Evolutionary conservation across 176 grass and related monocot genomes (phyloP).

Genomic region (Carex scoparia): DNA sequence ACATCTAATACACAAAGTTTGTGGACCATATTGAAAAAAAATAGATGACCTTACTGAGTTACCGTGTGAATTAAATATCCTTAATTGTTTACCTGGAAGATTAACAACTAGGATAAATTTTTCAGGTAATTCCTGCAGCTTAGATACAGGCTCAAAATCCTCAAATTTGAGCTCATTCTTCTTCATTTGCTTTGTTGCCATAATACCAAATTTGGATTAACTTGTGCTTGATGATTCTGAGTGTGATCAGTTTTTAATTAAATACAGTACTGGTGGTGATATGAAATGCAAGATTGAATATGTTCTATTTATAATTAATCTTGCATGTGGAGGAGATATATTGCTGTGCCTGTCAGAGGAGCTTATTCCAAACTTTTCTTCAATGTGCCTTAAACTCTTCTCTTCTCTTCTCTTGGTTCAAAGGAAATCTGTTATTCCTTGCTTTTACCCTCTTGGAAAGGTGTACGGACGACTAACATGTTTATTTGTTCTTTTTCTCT

Average conservation of each 20-base stretch:
- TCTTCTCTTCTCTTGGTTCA: constrained; percentile 30
- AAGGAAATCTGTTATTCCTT: constrained; percentile 41
- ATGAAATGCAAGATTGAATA: constrained; percentile 8
- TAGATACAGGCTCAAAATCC: constrained; percentile 29
- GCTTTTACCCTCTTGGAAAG: constrained; percentile 26
- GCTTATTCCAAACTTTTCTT: constrained; percentile 75
- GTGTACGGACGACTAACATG: not conserved
- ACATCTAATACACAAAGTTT: not conserved
- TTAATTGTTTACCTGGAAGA: constrained; percentile 40
- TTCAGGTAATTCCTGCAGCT: constrained; percentile 14
- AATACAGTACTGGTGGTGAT: not conserved
- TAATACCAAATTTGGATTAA: not conserved
- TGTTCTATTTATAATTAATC: constrained; percentile 23
- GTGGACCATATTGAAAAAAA: not conserved
- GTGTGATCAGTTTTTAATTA: not conserved
- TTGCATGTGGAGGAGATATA: not conserved
- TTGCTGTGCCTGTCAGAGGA: not conserved
- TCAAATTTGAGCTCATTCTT: constrained; percentile 18
- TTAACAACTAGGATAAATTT: constrained; percentile 26
- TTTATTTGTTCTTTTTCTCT: not conserved
- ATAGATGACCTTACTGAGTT: not conserved
- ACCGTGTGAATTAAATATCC: not conserved
- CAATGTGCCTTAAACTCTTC: constrained; percentile 29
- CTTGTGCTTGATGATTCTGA: not conserved
- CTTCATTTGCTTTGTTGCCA: constrained; percentile 11